Base-by-base conservation (phyloP, 2,329 filamentous ascomycete species). In the Curvularia sp. region DNA sequence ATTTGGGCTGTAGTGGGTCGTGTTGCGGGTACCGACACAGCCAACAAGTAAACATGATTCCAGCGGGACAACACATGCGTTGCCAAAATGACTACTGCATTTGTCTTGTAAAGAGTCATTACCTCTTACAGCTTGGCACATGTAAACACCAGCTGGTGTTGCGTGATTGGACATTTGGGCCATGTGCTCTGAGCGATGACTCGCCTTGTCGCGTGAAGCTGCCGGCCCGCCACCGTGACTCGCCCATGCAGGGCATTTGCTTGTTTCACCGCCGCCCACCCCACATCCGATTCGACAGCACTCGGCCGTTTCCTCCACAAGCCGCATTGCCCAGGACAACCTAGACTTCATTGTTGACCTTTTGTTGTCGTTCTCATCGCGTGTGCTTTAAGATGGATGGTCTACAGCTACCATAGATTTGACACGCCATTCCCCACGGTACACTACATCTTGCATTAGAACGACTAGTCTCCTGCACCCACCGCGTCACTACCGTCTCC, bases 211-310 rank as follows among this genome's bases (percentile, higher is more conserved):
- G 57, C 61, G 53, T 57, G 53, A 59, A 52, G 56, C 52, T 66
- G 48, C 27, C 51, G 46, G 49, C 18, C 50, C 46, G 52, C 53
- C 54, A 57, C 36, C 59, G 57, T 53, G 59, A 63, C 58, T 61
- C 59, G 64, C 60, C 54, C 55, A 28, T 51, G 55, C 53, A 59
- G 43, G 53, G 43, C 48, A 50, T 25, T 46, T 53, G 36, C 42
- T 58, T 55, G 63, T 65, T 61, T 67, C 62, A 67, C 57, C 52
- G 59, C 43, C 48, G 42, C 48, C 25, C 55, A 48, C 51, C 55
- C 53, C 60, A 36, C 52, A 28, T 53, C 60, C 61, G 58, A 62
- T 64, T 64, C 61, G 59, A 53, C 49, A 21, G 52, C n/a, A 51
- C 47, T 48, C 39, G 55, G 53, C 25, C 34, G 28, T 41, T 41